Conservation (phyloP, 2,329 filamentous ascomycete genomes). For the Chrysoporthe puriensis region DNA sequence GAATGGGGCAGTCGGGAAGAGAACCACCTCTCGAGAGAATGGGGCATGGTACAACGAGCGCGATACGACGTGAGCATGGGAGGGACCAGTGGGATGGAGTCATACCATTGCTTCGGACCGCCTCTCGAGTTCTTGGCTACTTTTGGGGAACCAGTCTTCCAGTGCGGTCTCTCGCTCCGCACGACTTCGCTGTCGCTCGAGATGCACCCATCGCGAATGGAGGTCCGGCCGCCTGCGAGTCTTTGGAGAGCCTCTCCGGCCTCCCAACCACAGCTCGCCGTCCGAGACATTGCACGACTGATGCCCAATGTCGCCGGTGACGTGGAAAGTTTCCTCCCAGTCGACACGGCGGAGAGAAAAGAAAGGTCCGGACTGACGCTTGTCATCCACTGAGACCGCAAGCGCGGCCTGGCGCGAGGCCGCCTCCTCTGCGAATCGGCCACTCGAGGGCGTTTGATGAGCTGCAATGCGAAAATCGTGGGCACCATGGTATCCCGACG, state of each 20-base stretch:
- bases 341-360: neutral
- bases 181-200: neutral
- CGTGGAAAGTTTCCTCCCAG: neutral
- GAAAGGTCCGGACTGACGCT: neutral
- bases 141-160: neutral
- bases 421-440: neutral
- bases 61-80: neutral
- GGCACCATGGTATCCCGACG: slow-evolving; percentile 17
- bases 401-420: neutral
- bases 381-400: neutral
- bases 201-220: neutral
- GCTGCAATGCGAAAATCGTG: slow-evolving; percentile 3
- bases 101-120: neutral
- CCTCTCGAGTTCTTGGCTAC: neutral
- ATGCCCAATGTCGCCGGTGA: neutral
- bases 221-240: slow-evolving; percentile 13
- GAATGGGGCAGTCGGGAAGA: neutral
- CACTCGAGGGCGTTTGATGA: slow-evolving; percentile 21
- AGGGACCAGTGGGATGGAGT: neutral
- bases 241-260: slow-evolving; percentile 12
- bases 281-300: slow-evolving; percentile 16
- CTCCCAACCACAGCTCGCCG: slow-evolving; percentile 16
- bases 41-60: neutral
- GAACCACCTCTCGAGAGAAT: neutral
- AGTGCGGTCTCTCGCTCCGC: neutral